These are phyloP conservation scores for Septoria linicola DNA, from an alignment of 2,329 filamentous ascomycete genomes.

Conservation along the genomic window DNA sequence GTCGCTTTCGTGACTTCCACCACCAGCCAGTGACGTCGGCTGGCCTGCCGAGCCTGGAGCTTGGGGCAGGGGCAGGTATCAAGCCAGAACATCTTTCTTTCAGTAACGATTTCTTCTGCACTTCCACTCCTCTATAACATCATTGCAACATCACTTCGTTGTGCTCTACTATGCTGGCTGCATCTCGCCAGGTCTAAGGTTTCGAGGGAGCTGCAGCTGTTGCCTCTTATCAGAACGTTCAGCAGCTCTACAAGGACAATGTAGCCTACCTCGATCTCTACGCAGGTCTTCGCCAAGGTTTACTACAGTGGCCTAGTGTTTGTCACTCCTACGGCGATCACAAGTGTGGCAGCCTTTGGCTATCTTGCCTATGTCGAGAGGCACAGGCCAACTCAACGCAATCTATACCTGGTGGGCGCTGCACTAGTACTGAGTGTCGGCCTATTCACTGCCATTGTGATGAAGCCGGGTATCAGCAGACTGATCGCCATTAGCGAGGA, in stretches of 20 bases:
- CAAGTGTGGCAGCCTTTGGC: not conserved
- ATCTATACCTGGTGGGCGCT: constrained; percentile 1
- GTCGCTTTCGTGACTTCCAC: not conserved
- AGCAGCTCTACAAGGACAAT: not conserved
- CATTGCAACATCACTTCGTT: too few relatives aligned
- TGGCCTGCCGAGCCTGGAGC: too few relatives aligned
- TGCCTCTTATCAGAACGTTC: not conserved
- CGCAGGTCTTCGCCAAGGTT: not conserved
- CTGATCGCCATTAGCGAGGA: constrained; percentile 21
- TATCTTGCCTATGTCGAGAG: constrained; percentile 4
- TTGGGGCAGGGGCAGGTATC: too few relatives aligned
- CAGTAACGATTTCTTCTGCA: too few relatives aligned
- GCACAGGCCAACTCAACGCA: not conserved
- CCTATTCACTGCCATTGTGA: constrained; percentile 6
- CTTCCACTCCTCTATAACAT: too few relatives aligned
- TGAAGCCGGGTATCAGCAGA: constrained; percentile 18
- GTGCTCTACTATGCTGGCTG: too few relatives aligned
- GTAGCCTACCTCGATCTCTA: not conserved
- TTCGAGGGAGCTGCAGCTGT: too few relatives aligned
- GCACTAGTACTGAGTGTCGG: not conserved
- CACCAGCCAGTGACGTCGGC: too few relatives aligned
- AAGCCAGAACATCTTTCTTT: too few relatives aligned
- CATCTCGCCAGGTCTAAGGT: too few relatives aligned
- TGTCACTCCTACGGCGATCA: not conserved
- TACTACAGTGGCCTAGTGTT: constrained; percentile 4